Evolutionary conservation across 495 filamentous ascomycete species (phyloP), one percentile per base, ranked within the genome.

Genomic region (Podospora tetraspora): DNA sequence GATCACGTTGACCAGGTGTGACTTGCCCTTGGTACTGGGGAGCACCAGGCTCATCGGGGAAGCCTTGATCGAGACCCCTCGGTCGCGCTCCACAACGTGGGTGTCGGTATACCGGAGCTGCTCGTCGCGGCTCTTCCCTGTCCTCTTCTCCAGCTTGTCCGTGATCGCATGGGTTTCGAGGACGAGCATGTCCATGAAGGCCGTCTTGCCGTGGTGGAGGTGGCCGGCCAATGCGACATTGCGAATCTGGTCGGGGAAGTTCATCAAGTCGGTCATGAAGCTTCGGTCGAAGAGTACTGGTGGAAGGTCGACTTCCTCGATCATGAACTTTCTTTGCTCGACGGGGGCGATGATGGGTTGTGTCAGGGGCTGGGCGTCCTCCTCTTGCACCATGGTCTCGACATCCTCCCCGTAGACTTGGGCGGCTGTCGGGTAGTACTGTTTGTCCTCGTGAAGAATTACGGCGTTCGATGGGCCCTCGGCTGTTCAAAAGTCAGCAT

Each of bases 141-240:
- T 89, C 74, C 87, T 88, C 79, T 90, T 93, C 32, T 95, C 89
- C 66, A 94, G 78, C 70, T 88, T 83, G 60, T 91, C 91, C 52
- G 85, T 82, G 57, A 97, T 86, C 66, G 96, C 91, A 73, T 99
- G 96, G 60, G 95, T 99, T 78, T 98, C 91, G 73, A 92, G 82
- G 3, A 99, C 95, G 57, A 99, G 81, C 93, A 97, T 98, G 77
- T 99, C 95, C 92, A 97, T 94, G 68, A 99, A 90, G 1, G 94
- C 92, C 21, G 95, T 98, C 82, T 99, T 99, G 66, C 95, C 95
- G 80, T 99, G 95, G 74, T 99, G 95, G 43, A 99, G 79, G 80
- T 98, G 94, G 62, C 95, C 95, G 11, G 90, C 93, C 61, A 99
- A 79, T 5, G 93, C 94, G 73, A 99, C 83, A 78, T 99, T 98